A percentile compares a stretch with the other conserved stretches of the same genome.
Evolutionary conservation across 805 yeast species (phyloP).

Genomic region (Saccharomycopsis olivae): DNA sequence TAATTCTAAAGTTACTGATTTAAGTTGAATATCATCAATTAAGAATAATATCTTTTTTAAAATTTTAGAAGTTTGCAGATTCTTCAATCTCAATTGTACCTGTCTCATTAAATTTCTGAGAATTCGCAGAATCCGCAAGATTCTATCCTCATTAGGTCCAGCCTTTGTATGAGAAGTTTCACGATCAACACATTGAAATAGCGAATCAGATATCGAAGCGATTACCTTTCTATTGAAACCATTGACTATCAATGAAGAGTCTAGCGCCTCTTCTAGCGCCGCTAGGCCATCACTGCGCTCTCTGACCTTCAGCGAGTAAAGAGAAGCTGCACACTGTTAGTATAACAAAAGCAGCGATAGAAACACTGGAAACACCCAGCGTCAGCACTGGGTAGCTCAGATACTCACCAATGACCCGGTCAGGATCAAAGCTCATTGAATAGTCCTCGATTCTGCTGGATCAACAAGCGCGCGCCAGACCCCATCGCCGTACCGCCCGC

Average conservation of each 20-base stretch:
- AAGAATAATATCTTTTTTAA: background rate
- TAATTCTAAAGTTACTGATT: slow-evolving; percentile 22
- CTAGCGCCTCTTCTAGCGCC: slow-evolving; percentile 25
- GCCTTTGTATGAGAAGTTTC: too few relatives aligned
- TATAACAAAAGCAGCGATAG: background rate
- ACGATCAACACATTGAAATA: too few relatives aligned
- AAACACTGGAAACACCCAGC: background rate
- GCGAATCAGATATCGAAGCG: too few relatives aligned
- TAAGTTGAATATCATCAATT: background rate
- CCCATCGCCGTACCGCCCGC: too few relatives aligned
- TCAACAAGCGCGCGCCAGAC: too few relatives aligned
- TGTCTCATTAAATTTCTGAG: too few relatives aligned
- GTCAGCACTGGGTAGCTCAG: background rate
- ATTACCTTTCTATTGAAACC: too few relatives aligned
- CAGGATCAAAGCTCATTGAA: background rate
- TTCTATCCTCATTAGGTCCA: too few relatives aligned
- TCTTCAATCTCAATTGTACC: too few relatives aligned
- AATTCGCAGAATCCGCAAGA: too few relatives aligned
- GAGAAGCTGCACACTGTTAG: slow-evolving; percentile 31
- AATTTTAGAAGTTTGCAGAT: background rate
- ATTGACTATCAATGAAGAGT: too few relatives aligned
- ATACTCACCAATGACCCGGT: background rate
- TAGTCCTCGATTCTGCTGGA: background rate
- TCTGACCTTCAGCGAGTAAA: slow-evolving; percentile 29
- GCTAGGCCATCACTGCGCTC: slow-evolving; percentile 45